Evolutionary conservation across 306 rosid species (phyloP).

Genomic region (Vicia villosa): DNA sequence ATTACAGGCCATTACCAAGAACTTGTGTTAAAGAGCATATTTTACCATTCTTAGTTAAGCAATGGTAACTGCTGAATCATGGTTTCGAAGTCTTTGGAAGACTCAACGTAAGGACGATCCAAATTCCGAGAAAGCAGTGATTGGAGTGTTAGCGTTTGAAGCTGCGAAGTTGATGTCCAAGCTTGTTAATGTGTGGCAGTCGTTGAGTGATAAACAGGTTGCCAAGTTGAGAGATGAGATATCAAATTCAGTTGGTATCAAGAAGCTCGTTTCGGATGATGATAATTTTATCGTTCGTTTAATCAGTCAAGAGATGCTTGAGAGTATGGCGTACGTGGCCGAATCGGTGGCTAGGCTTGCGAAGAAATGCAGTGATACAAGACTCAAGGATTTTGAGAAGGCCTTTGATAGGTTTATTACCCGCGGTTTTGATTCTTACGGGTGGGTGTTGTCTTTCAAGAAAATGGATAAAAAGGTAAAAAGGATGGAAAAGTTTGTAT

Average conservation of each 20-base stretch:
- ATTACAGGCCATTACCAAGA: slow-evolving; percentile 31
- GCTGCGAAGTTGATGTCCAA: slow-evolving; percentile 94
- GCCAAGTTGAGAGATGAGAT: slow-evolving; percentile 75
- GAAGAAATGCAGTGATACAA: slow-evolving; percentile 75
- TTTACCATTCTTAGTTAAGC: slow-evolving; percentile 43
- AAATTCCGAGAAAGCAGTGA: slow-evolving; percentile 55
- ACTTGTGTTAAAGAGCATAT: slow-evolving; percentile 43
- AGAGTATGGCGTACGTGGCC: slow-evolving; percentile 70
- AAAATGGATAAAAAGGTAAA: slow-evolving; percentile 88
- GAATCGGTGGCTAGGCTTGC: slow-evolving; percentile 85
- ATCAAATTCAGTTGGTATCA: slow-evolving; percentile 67
- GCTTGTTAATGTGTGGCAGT: slow-evolving; percentile 85
- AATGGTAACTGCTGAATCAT: slow-evolving; percentile 77
- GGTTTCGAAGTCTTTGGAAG: slow-evolving; percentile 92
- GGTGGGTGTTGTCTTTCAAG: slow-evolving; percentile 70
- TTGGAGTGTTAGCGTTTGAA: slow-evolving; percentile 96
- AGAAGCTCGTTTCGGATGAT: slow-evolving; percentile 83
- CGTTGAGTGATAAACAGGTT: slow-evolving; percentile 80
- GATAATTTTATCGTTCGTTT: slow-evolving; percentile 62
- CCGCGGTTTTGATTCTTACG: slow-evolving; percentile 59
- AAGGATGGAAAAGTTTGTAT: slow-evolving; percentile 84
- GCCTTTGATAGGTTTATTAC: slow-evolving; percentile 59
- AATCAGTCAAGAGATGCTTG: slow-evolving; percentile 72
- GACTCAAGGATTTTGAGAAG: slow-evolving; percentile 65
- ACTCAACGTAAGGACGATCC: slow-evolving; percentile 63